Evolutionary conservation across 306 rosid species (phyloP), one percentile per base, ranked within the genome.

Genomic region (Cicer arietinum): DNA sequence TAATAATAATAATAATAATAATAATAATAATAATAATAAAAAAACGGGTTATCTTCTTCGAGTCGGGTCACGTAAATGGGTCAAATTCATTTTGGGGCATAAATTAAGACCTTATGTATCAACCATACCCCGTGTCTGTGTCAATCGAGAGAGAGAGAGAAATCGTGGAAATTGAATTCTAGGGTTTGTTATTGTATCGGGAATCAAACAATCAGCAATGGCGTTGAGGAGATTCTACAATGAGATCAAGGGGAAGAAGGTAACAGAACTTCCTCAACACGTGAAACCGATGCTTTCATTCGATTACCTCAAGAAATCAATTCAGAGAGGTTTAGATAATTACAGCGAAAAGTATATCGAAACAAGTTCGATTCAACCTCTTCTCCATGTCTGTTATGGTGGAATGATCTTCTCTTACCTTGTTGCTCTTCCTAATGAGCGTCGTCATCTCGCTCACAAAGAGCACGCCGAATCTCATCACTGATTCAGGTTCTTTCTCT

Each of bases 371-470:
- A 11, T 73, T 12, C 90, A 85, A 0, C 90, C 90, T 2, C 71
- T 91, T 25, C 69, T 11, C 68, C 98, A 93, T 71, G 85, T 93
- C 58, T 85, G 90, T 88, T 87, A 68, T 11, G 96, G 97, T 0
- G 98, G 98, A 6, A 86, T 91, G 93, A 51, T 82, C 71, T 86
- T 93, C 54, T 91, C 96, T 39, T 93, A 89, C 82, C 86, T 91
- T 56, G 80, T 93, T 50, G 89, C 85, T 6, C 97, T 93, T 53
- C 96, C 96, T 1, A 84, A 88, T 51, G 96, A 93, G 81, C 92
- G 91, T 25, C 96, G 98, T 71, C 97, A 93, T 63, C 92, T 87
- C 58, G 89, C 67, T 74, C 98, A 90, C 78, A 82, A 54, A 79
- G 66, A 84, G 44, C 90, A 86, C 79, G 92, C 92, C 54, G 91